Conservation (phyloP, 2,329 filamentous ascomycete genomes). For the Westerdykella ornata region DNA sequence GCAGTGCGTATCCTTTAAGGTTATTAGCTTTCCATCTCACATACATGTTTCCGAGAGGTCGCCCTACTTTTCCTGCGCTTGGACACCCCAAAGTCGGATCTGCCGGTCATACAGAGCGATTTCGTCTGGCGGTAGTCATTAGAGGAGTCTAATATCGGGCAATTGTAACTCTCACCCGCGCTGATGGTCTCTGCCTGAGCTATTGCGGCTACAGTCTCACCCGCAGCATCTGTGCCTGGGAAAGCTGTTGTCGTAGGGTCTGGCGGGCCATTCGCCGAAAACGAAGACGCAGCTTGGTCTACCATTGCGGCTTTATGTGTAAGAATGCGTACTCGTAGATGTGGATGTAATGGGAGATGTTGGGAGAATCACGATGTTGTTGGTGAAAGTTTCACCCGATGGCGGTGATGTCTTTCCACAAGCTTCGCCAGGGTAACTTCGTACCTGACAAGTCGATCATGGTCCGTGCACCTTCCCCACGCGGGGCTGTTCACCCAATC, state of each 20-base stretch:
- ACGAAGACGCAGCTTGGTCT: slow-evolving; percentile 5
- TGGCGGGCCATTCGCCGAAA: slow-evolving; percentile 1
- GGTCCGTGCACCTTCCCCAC: no score
- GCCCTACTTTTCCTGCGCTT: slow-evolving; percentile 70
- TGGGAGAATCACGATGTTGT: no score
- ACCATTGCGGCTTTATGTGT: slow-evolving; percentile 10
- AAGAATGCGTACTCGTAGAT: no score
- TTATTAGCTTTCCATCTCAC: slow-evolving; percentile 4
- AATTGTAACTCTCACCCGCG: slow-evolving; percentile 23
- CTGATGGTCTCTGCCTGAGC: slow-evolving; percentile 39
- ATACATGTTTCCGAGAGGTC: neutral
- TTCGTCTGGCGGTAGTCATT: slow-evolving; percentile 60
- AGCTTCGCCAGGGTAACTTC: no score
- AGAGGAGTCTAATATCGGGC: neutral
- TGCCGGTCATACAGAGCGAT: slow-evolving; percentile 96
- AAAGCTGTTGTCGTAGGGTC: slow-evolving; percentile 8
- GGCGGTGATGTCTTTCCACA: no score
- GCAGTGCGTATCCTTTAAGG: slow-evolving; percentile 70
- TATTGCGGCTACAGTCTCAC: slow-evolving; percentile 34
- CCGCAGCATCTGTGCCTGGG: slow-evolving; percentile 29
- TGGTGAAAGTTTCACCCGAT: no score
- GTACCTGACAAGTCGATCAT: no score
- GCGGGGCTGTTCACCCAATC: no score
- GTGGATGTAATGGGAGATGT: no score
- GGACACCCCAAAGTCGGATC: slow-evolving; percentile 93